phyloP scores from a whole-genome alignment of 2,329 filamentous ascomycete genomes.

The Biscogniauxia mediterranea region DNA sequence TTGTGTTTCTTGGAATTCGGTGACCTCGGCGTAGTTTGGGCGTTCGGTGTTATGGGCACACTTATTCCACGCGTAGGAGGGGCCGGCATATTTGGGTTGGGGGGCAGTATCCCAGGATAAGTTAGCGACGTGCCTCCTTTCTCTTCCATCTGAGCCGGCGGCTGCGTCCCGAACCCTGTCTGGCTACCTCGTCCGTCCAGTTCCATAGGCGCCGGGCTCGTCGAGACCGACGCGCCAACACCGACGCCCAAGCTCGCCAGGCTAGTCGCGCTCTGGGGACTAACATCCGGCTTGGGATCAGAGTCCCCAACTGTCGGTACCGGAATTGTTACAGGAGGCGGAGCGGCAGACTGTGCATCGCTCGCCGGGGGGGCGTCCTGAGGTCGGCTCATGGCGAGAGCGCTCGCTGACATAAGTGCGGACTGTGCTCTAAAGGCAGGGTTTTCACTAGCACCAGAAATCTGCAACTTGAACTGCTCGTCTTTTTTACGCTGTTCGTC shows the following conservation, averaged over 20 bases:
- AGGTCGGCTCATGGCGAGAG: conserved; percentile 54
- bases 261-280: conserved; percentile 42
- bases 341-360: conserved; percentile 18
- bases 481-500: conserved; percentile 51
- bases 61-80: conserved; percentile 53
- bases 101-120: conserved; percentile 52
- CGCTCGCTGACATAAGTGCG: conserved; percentile 53
- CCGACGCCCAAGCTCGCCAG: conserved; percentile 42
- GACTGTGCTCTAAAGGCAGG: conserved; percentile 52
- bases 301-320: conserved; percentile 32
- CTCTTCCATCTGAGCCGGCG: conserved; percentile 50
- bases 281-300: conserved; percentile 39
- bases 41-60: conserved; percentile 51
- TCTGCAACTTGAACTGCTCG: conserved; percentile 41
- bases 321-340: conserved; percentile 25
- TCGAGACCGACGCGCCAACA: conserved; percentile 41
- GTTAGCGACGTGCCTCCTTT: conserved; percentile 51
- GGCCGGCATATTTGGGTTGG: conserved; percentile 41
- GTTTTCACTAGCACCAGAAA: conserved; percentile 50
- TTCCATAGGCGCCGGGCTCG: conserved; percentile 55
- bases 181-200: conserved; percentile 44
- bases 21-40: conserved; percentile 58
- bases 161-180: conserved; percentile 37
- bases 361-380: conserved; percentile 44
- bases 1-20: conserved; percentile 85